These are phyloP conservation scores for Tilletia horrida DNA, from an alignment of 1,284 basidiomycete species.

Conservation along the genomic window DNA sequence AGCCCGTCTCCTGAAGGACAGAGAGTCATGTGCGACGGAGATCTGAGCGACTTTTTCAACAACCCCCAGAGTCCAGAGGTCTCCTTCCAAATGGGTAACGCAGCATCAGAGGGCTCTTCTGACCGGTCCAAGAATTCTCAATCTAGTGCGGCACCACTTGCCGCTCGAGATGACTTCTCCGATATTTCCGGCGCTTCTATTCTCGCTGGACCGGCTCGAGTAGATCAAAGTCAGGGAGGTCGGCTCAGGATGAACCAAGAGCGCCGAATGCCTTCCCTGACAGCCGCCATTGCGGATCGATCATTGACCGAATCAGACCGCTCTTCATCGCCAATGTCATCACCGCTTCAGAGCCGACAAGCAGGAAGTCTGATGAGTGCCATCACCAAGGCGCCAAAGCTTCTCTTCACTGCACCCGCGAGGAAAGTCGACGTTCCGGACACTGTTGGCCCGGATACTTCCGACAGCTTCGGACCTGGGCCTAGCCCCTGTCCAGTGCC, in stretches of 20 bases:
- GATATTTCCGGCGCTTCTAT: constrained; percentile 3
- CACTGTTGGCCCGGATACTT: background rate
- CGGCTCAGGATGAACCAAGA: background rate
- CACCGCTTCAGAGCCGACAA: constrained; percentile 8
- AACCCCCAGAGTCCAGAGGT: constrained; percentile 5
- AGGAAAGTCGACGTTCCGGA: too few relatives aligned
- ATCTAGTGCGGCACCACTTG: background rate
- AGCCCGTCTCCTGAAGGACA: background rate
- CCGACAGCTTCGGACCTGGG: constrained; percentile 5
- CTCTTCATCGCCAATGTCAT: constrained; percentile 9
- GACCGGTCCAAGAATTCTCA: too few relatives aligned
- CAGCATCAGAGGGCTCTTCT: background rate
- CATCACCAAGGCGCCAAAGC: too few relatives aligned
- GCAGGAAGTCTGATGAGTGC: too few relatives aligned
- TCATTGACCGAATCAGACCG: constrained; percentile 11
- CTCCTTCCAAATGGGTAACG: background rate
- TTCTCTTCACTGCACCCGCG: too few relatives aligned
- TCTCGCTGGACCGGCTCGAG: background rate
- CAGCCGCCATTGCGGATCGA: constrained; percentile 6
- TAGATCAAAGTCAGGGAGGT: background rate
- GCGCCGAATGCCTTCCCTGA: background rate
- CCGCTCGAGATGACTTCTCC: background rate
- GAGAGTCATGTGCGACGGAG: background rate
- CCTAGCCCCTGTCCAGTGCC: background rate
- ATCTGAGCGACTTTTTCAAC: constrained; percentile 13